Percentiles rank a stretch among this genome's conserved stretches.
phyloP scores from a whole-genome alignment of 352 stramenopile species.

The Pythium coloratum region DNA sequence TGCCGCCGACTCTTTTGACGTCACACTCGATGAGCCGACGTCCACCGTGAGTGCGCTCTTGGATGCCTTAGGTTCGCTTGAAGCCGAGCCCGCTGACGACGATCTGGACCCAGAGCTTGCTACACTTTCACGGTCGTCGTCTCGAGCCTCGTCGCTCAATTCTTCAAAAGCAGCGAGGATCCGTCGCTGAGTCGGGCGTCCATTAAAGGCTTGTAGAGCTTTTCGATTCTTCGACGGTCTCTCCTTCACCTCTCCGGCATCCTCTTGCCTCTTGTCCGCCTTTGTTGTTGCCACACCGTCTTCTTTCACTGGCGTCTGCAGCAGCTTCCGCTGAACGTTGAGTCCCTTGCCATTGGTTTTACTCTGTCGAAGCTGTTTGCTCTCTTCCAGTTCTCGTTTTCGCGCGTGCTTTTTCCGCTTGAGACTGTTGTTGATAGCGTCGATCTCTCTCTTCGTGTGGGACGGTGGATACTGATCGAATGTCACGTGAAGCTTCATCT shows the following conservation, averaged over 20 bases:
- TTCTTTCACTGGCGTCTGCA: constrained; percentile 70
- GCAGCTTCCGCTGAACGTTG: constrained; percentile 66
- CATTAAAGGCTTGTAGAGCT: constrained; percentile 4
- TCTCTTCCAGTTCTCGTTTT: constrained; percentile 61
- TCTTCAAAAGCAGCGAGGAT: constrained; percentile 5
- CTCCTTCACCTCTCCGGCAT: constrained; percentile 1
- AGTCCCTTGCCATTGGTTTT: constrained; percentile 28
- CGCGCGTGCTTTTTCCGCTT: constrained; percentile 60
- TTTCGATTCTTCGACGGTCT: constrained; percentile 4
- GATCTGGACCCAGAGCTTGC: not conserved
- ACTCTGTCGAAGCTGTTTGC: constrained; percentile 5
- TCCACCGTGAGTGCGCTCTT: not conserved
- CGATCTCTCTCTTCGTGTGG: constrained; percentile 64
- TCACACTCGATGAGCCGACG: not conserved
- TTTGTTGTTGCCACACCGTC: not conserved
- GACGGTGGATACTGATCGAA: constrained; percentile 45
- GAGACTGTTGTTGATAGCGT: constrained; percentile 84
- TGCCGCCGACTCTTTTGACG: not conserved
- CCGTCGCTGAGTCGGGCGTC: constrained; percentile 14
- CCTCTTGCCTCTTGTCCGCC: not conserved
- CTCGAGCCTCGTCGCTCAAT: not conserved
- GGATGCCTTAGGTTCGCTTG: not conserved
- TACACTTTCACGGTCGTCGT: not conserved
- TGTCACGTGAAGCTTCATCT: constrained; percentile 71
- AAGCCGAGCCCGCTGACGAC: not conserved